Percentiles rank a stretch among this genome's conserved stretches.
phyloP scores from a whole-genome alignment of 176 grass and related monocot species.

The Saccharum officinarum region DNA sequence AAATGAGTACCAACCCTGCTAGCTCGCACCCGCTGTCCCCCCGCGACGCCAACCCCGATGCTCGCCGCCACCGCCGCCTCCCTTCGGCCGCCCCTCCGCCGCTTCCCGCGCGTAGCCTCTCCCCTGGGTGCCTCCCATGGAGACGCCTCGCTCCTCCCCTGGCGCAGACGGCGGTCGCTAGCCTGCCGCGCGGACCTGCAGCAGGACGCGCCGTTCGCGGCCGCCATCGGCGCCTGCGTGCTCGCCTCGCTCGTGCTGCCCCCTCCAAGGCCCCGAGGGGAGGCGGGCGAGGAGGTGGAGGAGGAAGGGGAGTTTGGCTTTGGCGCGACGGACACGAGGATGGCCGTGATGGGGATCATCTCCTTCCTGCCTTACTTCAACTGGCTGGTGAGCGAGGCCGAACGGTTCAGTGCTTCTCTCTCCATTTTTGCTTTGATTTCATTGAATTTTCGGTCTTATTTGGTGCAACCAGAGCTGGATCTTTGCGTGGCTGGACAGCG shows the following conservation, averaged over 20 bases:
- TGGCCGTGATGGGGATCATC: slow-evolving; percentile 92
- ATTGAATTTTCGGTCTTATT: not conserved
- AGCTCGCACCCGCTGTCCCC: not conserved
- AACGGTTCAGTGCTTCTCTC: not conserved
- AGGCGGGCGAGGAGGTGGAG: slow-evolving; percentile 42
- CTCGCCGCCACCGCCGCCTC: slow-evolving; percentile 7
- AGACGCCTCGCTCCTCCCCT: not conserved
- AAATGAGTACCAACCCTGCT: slow-evolving; percentile 23
- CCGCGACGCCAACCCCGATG: slow-evolving; percentile 17
- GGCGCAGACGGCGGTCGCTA: slow-evolving; percentile 13
- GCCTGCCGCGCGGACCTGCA: slow-evolving; percentile 67
- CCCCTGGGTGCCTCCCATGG: not conserved
- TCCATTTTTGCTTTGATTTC: not conserved
- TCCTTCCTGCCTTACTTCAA: slow-evolving; percentile 98
- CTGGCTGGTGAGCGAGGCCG: slow-evolving; percentile 66
- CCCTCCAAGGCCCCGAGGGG: not conserved
- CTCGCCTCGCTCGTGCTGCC: slow-evolving; percentile 69
- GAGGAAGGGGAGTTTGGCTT: slow-evolving; percentile 55
- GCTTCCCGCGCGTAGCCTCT: not conserved
- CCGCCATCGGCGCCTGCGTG: slow-evolving; percentile 83
- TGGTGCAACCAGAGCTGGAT: slow-evolving; percentile 66
- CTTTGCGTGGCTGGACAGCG: slow-evolving; percentile 91
- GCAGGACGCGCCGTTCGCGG: slow-evolving; percentile 86
- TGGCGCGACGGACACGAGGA: slow-evolving; percentile 74
- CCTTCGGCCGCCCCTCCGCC: not conserved